Base-by-base conservation (phyloP, 2,329 filamentous ascomycete species). In the Aspergillus chevalieri region DNA sequence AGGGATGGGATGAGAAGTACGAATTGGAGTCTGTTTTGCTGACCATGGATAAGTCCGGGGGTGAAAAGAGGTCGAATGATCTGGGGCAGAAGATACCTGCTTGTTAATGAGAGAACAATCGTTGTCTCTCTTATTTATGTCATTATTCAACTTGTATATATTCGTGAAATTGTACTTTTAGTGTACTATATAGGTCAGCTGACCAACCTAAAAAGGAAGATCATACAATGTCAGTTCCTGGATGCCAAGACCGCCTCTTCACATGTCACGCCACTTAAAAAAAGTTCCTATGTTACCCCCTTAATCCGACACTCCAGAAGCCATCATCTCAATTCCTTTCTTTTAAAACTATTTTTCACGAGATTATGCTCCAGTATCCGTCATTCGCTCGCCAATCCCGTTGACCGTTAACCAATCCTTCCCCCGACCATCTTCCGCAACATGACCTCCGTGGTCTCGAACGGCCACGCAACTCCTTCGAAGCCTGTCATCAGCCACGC, bases 261-360 rank as follows among this genome's bases (percentile, higher is more conserved):
- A 65, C 62, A 65, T 65, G 63, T 65, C 63, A 65, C 55, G 63
- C 61, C 63, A 65, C 61, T 47, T n/a, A 17, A n/a, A 17, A 36
- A 36, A 36, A 36, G 15, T n/a, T 36, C 34, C 34, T 14, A 9
- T 17, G 3, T 30, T 12, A 12, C 26, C 26, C 26, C 26, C 26
- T 30, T 30, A 12, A 30, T 30, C 26, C 9, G 12, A 30, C 26
- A 28, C 26, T 28, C 26, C 26, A 28, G 26, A 28, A 28, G 26
- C 26, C 33, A n/a, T 42, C 46, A 30, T 33, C 36, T 5, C 17
- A 14, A 47, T 44, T 22, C 14, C 38, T 19, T 46, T 36, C 30
- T 46, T 51, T 49, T 49, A 15, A 22, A 9, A 46, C 33, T 49
- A 43, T 22, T 46, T 19, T 19, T 26, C 21, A 26, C 38, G 38